A percentile compares a stretch with the other conserved stretches of the same genome.
phyloP scores from a whole-genome alignment of 306 rosid species.

The Cajanus cajan region DNA sequence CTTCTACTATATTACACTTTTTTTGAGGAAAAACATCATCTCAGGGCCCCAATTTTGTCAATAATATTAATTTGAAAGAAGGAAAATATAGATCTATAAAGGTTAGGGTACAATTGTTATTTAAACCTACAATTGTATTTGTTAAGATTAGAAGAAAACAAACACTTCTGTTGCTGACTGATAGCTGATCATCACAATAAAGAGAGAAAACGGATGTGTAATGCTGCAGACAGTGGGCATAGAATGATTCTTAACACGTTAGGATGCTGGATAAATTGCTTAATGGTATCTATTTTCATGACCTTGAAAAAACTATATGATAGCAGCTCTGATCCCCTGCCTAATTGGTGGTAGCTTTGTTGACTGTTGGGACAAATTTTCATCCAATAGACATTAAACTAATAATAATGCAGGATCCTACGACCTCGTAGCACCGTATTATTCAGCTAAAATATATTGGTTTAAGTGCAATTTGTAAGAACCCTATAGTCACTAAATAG shows the following conservation, averaged over 20 bases:
- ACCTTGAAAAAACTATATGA: not conserved
- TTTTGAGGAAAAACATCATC: not conserved
- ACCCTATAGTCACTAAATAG: not conserved
- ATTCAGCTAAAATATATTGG: not conserved
- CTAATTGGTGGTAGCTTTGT: not conserved
- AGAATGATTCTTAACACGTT: not conserved
- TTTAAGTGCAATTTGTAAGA: not conserved
- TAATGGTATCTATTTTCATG: not conserved
- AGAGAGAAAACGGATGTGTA: not conserved
- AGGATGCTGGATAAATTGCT: slow-evolving; percentile 3
- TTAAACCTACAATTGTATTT: not conserved
- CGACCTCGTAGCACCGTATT: not conserved
- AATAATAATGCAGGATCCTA: not conserved
- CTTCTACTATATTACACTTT: not conserved
- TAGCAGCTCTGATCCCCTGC: not conserved
- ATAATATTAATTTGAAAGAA: not conserved
- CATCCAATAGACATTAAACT: not conserved
- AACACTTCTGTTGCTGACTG: not conserved
- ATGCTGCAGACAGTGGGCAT: not conserved
- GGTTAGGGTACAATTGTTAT: not conserved
- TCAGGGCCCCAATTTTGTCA: not conserved
- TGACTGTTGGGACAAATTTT: not conserved
- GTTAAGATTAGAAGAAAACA: not conserved
- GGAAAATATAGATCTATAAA: not conserved
- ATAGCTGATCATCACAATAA: not conserved